Evolutionary conservation across 2,329 filamentous ascomycete genomes (phyloP).

Genomic region (Rutstroemia sp.): DNA sequence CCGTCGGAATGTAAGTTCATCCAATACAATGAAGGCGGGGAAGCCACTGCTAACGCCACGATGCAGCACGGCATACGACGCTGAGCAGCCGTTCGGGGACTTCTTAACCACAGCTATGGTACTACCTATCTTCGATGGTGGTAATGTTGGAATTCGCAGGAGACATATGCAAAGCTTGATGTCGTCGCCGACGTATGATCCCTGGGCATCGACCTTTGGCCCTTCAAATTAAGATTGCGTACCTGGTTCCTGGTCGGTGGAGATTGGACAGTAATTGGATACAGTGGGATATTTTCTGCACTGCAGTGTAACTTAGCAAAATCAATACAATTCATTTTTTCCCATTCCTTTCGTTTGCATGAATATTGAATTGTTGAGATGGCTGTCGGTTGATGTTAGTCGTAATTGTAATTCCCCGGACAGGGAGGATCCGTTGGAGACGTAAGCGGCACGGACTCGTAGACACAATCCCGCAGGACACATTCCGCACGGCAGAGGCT

Average conservation of each 20-base stretch:
- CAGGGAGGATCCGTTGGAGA: too few species aligned
- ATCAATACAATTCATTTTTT: not conserved
- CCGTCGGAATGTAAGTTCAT: constrained; percentile 40
- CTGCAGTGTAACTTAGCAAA: not conserved
- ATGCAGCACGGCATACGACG: constrained; percentile 4
- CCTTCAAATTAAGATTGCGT: constrained; percentile 1
- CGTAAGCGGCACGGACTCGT: too few species aligned
- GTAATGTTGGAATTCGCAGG: constrained; percentile 45
- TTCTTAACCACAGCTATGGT: constrained; percentile 39
- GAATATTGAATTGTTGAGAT: too few species aligned
- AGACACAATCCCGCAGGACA: too few species aligned
- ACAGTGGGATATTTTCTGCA: not conserved
- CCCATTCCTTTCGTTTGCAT: too few species aligned
- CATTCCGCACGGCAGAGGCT: too few species aligned
- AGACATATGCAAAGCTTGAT: constrained; percentile 41
- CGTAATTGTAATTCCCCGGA: too few species aligned
- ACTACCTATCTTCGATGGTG: constrained; percentile 45
- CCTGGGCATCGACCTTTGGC: constrained; percentile 36
- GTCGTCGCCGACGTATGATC: constrained; percentile 36
- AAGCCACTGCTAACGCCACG: constrained; percentile 4
- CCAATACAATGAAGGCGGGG: not conserved
- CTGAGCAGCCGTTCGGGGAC: constrained; percentile 32
- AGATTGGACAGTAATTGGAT: not conserved
- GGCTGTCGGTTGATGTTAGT: too few species aligned
- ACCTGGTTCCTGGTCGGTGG: not conserved